Percentiles rank a stretch among this genome's conserved stretches.
Conservation (phyloP, 768 basidiomycete species). For the Naganishia onofrii region DNA sequence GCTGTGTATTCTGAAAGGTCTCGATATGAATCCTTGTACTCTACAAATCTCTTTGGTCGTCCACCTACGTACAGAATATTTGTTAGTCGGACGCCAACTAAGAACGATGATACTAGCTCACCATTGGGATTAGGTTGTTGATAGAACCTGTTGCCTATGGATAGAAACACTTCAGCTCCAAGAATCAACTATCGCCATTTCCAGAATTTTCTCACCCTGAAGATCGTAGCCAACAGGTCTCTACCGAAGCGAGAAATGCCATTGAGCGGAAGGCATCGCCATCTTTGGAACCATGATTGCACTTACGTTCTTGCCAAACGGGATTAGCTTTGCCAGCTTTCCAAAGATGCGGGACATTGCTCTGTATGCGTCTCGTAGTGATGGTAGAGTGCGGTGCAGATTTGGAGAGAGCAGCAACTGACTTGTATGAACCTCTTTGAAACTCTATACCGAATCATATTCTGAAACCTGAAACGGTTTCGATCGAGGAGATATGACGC, state of each 20-base stretch:
- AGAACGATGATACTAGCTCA: not conserved
- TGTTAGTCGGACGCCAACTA: no score
- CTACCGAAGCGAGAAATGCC: not conserved
- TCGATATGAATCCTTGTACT: conserved; percentile 25
- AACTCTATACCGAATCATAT: not conserved
- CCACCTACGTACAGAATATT: not conserved
- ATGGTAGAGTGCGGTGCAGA: not conserved
- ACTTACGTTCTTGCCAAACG: conserved; percentile 23
- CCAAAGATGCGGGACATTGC: conserved; percentile 24
- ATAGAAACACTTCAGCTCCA: not conserved
- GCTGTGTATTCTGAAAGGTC: conserved; percentile 26
- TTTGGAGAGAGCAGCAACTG: not conserved
- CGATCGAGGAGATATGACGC: conserved; percentile 11
- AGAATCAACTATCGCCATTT: not conserved
- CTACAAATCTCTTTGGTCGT: conserved; percentile 27
- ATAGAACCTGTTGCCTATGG: conserved; percentile 27
- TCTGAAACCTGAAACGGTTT: not conserved
- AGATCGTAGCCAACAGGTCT: conserved; percentile 29
- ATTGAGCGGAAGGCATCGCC: not conserved
- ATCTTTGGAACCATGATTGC: not conserved
- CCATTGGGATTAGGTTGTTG: conserved; percentile 27
- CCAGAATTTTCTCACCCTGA: not conserved
- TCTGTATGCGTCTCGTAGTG: not conserved
- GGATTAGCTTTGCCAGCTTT: conserved; percentile 25
- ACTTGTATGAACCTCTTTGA: not conserved